phyloP scores from a whole-genome alignment of 768 basidiomycete species.

The Lanmaoa pseudosensibilis region DNA sequence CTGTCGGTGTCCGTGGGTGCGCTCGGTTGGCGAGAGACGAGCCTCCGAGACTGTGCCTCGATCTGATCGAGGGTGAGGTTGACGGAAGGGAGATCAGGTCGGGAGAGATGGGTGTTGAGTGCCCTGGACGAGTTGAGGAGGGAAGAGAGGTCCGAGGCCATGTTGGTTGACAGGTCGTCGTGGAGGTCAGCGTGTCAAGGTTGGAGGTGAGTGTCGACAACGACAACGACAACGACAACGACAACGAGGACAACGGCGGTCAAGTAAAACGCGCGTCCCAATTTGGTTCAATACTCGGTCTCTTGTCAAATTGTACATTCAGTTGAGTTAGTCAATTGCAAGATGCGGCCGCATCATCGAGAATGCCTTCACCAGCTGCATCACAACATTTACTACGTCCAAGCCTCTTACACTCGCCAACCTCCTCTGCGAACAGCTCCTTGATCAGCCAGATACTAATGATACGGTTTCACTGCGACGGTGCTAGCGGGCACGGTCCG shows the following conservation, averaged over 20 bases:
- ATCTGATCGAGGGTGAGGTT: slow-evolving; percentile 92
- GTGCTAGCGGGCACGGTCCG: too few relatives aligned
- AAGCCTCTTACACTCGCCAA: too few relatives aligned
- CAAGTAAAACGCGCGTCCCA: not conserved
- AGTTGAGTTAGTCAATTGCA: too few relatives aligned
- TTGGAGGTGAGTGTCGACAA: not conserved
- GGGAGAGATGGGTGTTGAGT: slow-evolving; percentile 73
- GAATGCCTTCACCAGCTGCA: too few relatives aligned
- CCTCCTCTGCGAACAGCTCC: too few relatives aligned
- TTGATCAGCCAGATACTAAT: too few relatives aligned
- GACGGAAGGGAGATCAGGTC: slow-evolving; percentile 83
- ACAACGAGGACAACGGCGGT: too few relatives aligned
- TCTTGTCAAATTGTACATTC: too few relatives aligned
- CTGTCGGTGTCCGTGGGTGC: slow-evolving; percentile 65
- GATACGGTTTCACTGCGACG: too few relatives aligned
- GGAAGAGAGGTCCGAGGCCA: slow-evolving; percentile 59
- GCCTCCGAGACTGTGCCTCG: slow-evolving; percentile 85
- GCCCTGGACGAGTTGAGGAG: slow-evolving; percentile 68
- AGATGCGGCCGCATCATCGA: too few relatives aligned
- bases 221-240: too few relatives aligned
- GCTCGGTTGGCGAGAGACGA: slow-evolving; percentile 71
- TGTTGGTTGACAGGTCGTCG: slow-evolving; percentile 8
- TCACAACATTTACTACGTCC: too few relatives aligned
- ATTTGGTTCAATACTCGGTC: not conserved
- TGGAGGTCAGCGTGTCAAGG: not conserved